Evolutionary conservation across 148 eudicot genomes (phyloP).

Genomic region (Pouteria glomerata): DNA sequence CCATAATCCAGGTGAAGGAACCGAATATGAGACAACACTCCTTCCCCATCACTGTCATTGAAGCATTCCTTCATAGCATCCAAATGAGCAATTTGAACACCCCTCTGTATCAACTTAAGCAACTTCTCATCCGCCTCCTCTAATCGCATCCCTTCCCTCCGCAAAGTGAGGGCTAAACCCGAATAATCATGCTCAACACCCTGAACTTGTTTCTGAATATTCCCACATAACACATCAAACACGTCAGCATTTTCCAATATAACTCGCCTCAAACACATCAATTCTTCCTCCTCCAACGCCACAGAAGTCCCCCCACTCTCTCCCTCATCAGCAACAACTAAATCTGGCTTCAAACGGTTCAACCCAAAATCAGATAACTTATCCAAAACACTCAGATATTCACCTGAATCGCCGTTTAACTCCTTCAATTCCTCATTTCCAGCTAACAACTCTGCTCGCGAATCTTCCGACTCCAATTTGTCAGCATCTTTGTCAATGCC

Average conservation of each 20-base stretch:
- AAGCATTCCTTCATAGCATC: slow-evolving; percentile 65
- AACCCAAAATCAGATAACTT: slow-evolving; percentile 54
- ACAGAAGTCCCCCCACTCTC: slow-evolving; percentile 7
- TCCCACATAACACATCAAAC: slow-evolving; percentile 57
- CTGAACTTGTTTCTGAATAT: slow-evolving; percentile 51
- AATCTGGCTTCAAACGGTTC: slow-evolving; percentile 57
- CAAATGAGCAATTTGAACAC: slow-evolving; percentile 67
- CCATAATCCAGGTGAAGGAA: slow-evolving; percentile 68
- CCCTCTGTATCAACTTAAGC: slow-evolving; percentile 50
- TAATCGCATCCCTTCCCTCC: slow-evolving; percentile 28
- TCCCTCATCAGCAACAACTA: slow-evolving; percentile 29
- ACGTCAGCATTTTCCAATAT: slow-evolving; percentile 61
- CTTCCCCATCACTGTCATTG: slow-evolving; percentile 39
- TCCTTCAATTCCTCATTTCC: slow-evolving; percentile 23
- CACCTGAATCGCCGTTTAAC: slow-evolving; percentile 9
- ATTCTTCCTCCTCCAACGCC: slow-evolving; percentile 44
- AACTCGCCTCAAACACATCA: slow-evolving; percentile 49
- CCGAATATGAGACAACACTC: slow-evolving; percentile 48
- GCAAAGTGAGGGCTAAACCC: slow-evolving; percentile 51
- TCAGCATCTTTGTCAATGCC: slow-evolving; percentile 13
- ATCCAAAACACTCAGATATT: slow-evolving; percentile 39
- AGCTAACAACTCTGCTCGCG: not conserved
- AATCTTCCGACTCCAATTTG: not conserved
- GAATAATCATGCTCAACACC: slow-evolving; percentile 32
- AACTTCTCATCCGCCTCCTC: slow-evolving; percentile 48